A percentile compares a stretch with the other conserved stretches of the same genome.
Conservation (phyloP, 1,139 yeast species). For the Casaregolazyma suthepensis region DNA sequence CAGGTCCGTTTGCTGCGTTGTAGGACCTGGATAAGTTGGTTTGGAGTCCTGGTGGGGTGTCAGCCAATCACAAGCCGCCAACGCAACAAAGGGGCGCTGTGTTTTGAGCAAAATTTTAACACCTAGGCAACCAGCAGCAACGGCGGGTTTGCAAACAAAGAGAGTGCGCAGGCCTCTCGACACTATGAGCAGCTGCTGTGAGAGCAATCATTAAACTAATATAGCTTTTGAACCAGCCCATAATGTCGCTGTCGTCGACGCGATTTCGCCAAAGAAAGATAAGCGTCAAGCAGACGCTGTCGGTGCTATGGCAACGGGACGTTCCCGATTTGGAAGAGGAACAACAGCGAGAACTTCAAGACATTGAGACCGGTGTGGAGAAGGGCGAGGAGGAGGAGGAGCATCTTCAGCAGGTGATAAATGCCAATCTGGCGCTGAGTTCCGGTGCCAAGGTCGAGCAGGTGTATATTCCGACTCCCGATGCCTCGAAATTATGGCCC, state of each 20-base stretch:
- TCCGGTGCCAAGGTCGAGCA: slow-evolving; percentile 43
- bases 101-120: not conserved
- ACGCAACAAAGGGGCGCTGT: not conserved
- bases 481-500: slow-evolving; percentile 76
- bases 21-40: not conserved
- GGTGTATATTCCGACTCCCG: slow-evolving; percentile 94
- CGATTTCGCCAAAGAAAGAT: slow-evolving; percentile 88
- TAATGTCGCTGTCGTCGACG: slow-evolving; percentile 33
- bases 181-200: slow-evolving; percentile 2
- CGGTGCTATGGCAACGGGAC: slow-evolving; percentile 71
- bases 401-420: slow-evolving; percentile 85
- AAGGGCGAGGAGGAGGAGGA: slow-evolving; percentile 97
- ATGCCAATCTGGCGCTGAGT: slow-evolving; percentile 22
- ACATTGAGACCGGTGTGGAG: slow-evolving; percentile 96
- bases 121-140: not conserved
- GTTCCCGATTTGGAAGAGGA: slow-evolving; percentile 69
- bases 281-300: slow-evolving; percentile 82
- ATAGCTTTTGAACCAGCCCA: not conserved
- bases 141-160: not conserved
- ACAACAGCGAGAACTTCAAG: slow-evolving; percentile 79
- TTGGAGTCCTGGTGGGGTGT: not conserved
- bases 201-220: not conserved
- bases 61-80: slow-evolving; percentile 1
- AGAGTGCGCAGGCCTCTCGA: not conserved
- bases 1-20: not conserved